Conservation (phyloP, 768 basidiomycete genomes). For the Amanita jacksonii region DNA sequence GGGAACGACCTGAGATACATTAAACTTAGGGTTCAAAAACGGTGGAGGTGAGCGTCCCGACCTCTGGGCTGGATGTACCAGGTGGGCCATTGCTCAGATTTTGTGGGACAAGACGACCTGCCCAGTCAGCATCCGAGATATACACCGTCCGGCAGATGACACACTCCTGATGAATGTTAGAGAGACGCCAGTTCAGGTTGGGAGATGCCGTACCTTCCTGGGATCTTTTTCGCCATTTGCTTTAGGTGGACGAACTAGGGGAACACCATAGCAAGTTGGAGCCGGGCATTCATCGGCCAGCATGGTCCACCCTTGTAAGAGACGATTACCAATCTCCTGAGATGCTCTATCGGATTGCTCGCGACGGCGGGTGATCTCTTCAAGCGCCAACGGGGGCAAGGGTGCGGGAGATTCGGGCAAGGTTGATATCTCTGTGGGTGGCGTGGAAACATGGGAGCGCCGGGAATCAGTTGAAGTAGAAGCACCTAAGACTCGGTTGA, state of each 20-base stretch:
- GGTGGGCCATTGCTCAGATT: not conserved
- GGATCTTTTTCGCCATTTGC: constrained; percentile 49
- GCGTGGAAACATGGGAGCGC: constrained; percentile 59
- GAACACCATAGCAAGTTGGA: constrained; percentile 62
- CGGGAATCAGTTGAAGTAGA: constrained; percentile 41
- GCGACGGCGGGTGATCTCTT: constrained; percentile 55
- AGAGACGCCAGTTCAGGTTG: constrained; percentile 1
- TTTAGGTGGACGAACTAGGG: constrained; percentile 75
- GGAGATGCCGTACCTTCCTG: constrained; percentile 39
- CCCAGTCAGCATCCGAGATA: constrained; percentile 39
- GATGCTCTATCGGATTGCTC: constrained; percentile 79
- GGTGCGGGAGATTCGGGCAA: constrained; percentile 53
- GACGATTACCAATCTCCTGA: constrained; percentile 64
- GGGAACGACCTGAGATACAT: not conserved
- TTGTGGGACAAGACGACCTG: constrained; percentile 21
- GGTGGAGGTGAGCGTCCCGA: too few relatives aligned
- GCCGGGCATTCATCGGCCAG: constrained; percentile 80
- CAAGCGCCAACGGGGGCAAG: constrained; percentile 54
- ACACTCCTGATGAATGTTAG: constrained; percentile 79
- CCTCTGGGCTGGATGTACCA: not conserved
- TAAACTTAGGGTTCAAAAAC: too few relatives aligned
- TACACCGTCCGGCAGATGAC: constrained; percentile 63
- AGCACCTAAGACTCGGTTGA: constrained; percentile 19
- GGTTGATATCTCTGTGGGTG: constrained; percentile 67
- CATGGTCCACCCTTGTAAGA: constrained; percentile 84